Evolutionary conservation across 176 grass and related monocot species (phyloP).

Genomic region (Metroxylon sagu): DNA sequence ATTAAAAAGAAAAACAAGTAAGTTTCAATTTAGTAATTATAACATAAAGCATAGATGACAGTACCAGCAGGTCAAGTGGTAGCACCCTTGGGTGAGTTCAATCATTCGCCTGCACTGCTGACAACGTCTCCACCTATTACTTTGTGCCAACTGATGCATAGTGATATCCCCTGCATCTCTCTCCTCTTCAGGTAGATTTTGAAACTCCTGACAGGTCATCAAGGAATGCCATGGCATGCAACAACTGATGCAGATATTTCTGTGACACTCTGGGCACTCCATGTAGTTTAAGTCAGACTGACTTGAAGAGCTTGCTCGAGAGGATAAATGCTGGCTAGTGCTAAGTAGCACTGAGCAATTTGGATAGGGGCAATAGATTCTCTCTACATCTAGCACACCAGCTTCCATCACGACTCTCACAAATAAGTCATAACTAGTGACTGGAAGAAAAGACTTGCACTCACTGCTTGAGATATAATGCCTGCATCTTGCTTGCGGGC

Average conservation of each 20-base stretch:
- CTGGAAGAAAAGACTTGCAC: conserved; percentile 56
- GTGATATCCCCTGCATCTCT: conserved; percentile 48
- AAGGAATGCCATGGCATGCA: conserved; percentile 77
- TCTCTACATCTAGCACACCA: conserved; percentile 33
- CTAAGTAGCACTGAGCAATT: conserved; percentile 65
- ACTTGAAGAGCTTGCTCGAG: conserved; percentile 61
- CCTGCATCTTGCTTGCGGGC: conserved; percentile 61
- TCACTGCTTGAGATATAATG: conserved; percentile 50
- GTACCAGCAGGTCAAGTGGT: conserved; percentile 88
- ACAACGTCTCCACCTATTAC: conserved; percentile 64
- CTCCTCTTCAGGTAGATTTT: conserved; percentile 45
- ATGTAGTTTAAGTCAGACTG: conserved; percentile 51
- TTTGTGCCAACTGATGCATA: conserved; percentile 47
- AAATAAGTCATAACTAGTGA: conserved; percentile 45
- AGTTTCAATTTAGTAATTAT: not conserved
- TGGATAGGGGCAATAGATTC: conserved; percentile 75
- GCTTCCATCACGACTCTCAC: conserved; percentile 30
- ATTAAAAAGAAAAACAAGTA: conserved; percentile 2
- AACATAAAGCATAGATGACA: conserved; percentile 6
- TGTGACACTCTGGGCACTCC: conserved; percentile 72
- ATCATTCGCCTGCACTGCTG: conserved; percentile 63
- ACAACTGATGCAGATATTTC: conserved; percentile 84
- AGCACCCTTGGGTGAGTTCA: conserved; percentile 60
- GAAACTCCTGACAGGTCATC: conserved; percentile 84
- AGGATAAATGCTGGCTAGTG: conserved; percentile 46